phyloP scores from a whole-genome alignment of 2,329 filamentous ascomycete species.

The Periconia sp. region DNA sequence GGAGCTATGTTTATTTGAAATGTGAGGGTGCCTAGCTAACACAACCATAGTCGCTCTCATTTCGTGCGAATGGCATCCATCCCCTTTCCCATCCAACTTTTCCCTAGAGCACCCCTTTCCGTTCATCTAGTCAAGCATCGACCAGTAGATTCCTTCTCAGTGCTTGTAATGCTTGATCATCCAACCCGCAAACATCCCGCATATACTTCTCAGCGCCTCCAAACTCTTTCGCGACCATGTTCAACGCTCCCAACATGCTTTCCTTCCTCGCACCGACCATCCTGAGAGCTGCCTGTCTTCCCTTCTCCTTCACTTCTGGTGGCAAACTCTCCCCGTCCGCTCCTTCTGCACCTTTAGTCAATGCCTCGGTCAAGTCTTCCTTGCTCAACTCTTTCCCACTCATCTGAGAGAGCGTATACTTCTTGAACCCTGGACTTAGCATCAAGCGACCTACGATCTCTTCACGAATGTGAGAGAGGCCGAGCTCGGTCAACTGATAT shows the following conservation, averaged over 20 bases:
- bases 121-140: slow-evolving; percentile 15
- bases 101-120: too few species aligned
- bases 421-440: slow-evolving; percentile 27
- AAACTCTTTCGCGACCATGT: slow-evolving; percentile 64
- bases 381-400: slow-evolving; percentile 44
- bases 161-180: slow-evolving; percentile 59
- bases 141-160: slow-evolving; percentile 45
- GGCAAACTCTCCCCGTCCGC: slow-evolving; percentile 50
- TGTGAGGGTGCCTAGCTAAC: too few species aligned
- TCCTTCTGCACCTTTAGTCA: slow-evolving; percentile 36
- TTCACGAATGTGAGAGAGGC: slow-evolving; percentile 55
- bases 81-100: neutral
- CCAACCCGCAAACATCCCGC: slow-evolving; percentile 63
- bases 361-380: slow-evolving; percentile 57
- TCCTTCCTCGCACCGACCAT: slow-evolving; percentile 51
- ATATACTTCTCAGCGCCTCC: slow-evolving; percentile 71
- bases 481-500: slow-evolving; percentile 70
- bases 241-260: slow-evolving; percentile 59
- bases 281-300: slow-evolving; percentile 34
- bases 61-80: neutral
- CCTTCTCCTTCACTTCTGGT: slow-evolving; percentile 26
- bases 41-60: too few species aligned
- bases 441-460: slow-evolving; percentile 61
- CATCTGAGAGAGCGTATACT: slow-evolving; percentile 25
- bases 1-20: too few species aligned